phyloP scores from a whole-genome alignment of 208 protist species.

The Phytomonas serpens region DNA sequence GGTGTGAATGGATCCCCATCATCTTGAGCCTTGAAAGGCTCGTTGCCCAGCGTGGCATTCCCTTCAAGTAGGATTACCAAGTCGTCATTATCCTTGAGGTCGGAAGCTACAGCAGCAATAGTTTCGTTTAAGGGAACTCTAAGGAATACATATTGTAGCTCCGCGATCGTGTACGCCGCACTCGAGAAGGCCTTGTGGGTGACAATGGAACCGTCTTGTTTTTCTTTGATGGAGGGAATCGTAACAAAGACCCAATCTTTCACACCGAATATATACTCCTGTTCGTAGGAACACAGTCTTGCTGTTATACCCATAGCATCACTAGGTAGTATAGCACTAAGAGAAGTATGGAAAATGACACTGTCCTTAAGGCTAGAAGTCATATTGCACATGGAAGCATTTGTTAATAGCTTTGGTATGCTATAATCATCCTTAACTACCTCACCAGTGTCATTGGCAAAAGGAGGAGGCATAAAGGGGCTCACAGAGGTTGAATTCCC shows the following conservation, averaged over 20 bases:
- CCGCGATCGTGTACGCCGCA: constrained; percentile 28
- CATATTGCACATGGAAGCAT: constrained; percentile 8
- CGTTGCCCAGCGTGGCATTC: constrained; percentile 14
- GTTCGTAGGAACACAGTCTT: constrained; percentile 44
- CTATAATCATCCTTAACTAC: constrained; percentile 18
- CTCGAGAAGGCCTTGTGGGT: constrained; percentile 16
- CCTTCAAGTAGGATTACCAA: constrained; percentile 66
- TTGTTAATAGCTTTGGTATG: constrained; percentile 19
- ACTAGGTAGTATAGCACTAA: constrained; percentile 13
- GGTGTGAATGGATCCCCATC: constrained; percentile 1
- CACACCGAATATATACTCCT: constrained; percentile 56
- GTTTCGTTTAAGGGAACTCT: constrained; percentile 35
- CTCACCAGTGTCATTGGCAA: constrained; percentile 14
- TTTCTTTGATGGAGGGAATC: constrained; percentile 27
- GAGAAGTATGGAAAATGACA: constrained; percentile 12
- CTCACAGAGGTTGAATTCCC: constrained; percentile 51
- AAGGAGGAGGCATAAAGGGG: constrained; percentile 31
- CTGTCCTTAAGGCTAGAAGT: not conserved
- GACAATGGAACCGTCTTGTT: constrained; percentile 21
- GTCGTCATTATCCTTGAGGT: constrained; percentile 7
- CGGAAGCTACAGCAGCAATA: constrained; percentile 13
- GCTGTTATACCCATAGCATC: constrained; percentile 12
- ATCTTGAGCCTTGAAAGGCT: constrained; percentile 23
- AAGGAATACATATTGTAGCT: constrained; percentile 71
- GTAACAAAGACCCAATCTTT: constrained; percentile 80